phyloP scores from a whole-genome alignment of 1,284 basidiomycete genomes.

The Lentinus polychrous region DNA sequence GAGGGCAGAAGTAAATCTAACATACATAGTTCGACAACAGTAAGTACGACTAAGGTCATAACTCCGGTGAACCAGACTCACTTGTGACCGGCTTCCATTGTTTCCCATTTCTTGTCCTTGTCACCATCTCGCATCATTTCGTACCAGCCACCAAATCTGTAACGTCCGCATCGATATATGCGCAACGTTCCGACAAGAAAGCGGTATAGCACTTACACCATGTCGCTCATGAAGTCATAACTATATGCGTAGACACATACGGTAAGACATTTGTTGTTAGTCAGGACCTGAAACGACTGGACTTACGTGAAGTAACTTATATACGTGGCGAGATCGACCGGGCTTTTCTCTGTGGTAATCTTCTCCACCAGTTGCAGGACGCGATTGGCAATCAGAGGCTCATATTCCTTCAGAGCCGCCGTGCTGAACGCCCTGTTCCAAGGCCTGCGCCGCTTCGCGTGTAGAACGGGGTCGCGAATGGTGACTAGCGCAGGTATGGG shows the following conservation, averaged over 20 bases:
- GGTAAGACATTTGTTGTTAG: background rate
- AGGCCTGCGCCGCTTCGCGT: constrained; percentile 30
- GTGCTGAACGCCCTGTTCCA: constrained; percentile 37
- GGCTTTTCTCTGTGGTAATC: constrained; percentile 17
- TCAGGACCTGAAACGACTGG: background rate
- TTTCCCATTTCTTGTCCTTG: constrained; percentile 10
- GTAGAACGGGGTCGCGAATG: constrained; percentile 27
- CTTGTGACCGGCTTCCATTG: constrained; percentile 8
- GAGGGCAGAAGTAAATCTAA: constrained; percentile 13
- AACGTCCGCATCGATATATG: background rate
- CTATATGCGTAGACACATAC: constrained; percentile 16
- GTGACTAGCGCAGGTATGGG: constrained; percentile 20
- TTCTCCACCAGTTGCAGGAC: constrained; percentile 27
- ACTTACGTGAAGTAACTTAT: constrained; percentile 29
- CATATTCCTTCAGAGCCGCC: constrained; percentile 31
- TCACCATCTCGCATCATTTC: constrained; percentile 21
- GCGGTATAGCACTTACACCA: constrained; percentile 20
- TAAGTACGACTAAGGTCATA: background rate
- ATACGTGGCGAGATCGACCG: constrained; percentile 27
- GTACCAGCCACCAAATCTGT: constrained; percentile 13
- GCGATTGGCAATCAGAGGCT: constrained; percentile 26
- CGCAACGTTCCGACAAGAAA: background rate
- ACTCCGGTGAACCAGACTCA: background rate
- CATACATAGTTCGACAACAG: background rate
- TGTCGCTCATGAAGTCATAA: constrained; percentile 34